A percentile compares a stretch with the other conserved stretches of the same genome.
Evolutionary conservation across 75 land plant genomes (phyloP).

Genomic region (Picea sitchensis): DNA sequence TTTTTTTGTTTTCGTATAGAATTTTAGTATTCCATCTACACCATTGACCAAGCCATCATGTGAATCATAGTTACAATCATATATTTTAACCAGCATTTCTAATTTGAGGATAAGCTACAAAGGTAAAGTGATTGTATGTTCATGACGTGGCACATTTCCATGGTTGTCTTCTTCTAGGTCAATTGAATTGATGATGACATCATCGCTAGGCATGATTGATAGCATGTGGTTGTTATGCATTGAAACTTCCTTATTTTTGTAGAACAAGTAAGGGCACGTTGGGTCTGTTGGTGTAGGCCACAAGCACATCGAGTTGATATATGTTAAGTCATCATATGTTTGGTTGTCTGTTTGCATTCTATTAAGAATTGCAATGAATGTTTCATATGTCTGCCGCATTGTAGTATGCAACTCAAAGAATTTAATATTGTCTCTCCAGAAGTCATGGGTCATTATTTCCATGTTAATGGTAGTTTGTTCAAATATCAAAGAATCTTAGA

Average conservation of each 20-base stretch:
- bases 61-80: no score
- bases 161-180: neutral
- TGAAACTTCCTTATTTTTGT: neutral
- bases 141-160: no score
- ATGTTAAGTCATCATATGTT: neutral
- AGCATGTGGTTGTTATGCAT: neutral
- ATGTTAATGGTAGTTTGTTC: no score
- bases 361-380: neutral
- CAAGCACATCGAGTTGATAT: neutral
- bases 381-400: neutral
- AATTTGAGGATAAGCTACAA: no score
- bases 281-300: neutral
- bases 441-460: no score
- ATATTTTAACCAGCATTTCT: no score
- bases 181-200: neutral
- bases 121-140: no score
- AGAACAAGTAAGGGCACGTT: neutral
- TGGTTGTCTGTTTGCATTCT: neutral
- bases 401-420: neutral
- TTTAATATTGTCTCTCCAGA: no score
- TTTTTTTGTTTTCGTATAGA: no score
- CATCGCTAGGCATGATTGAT: neutral
- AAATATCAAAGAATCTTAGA: no score
- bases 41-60: no score
- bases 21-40: no score